These are phyloP conservation scores for Globisporangium parvum DNA, from an alignment of 352 stramenopile genomes.

Conservation along the genomic window DNA sequence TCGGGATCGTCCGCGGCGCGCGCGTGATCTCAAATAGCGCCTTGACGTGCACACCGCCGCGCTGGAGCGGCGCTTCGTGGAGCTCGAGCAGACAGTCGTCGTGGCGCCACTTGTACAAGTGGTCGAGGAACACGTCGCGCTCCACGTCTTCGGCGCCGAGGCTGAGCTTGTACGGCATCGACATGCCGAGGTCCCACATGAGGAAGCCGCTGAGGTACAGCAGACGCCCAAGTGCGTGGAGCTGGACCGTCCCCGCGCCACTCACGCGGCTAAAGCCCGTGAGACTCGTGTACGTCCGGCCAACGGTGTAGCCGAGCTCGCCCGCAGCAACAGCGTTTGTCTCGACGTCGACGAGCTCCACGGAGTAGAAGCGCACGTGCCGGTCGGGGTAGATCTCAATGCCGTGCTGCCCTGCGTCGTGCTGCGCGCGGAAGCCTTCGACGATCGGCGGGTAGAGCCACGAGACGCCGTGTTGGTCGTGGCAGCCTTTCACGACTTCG, in stretches of 20 bases:
- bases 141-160: constrained; percentile 67
- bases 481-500: constrained; percentile 85
- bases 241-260: constrained; percentile 79
- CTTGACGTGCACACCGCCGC: constrained; percentile 48
- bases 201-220: constrained; percentile 72
- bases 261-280: constrained; percentile 72
- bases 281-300: constrained; percentile 88
- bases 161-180: constrained; percentile 85
- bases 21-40: constrained; percentile 47
- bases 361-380: constrained; percentile 84
- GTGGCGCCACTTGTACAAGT: constrained; percentile 57
- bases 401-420: constrained; percentile 44
- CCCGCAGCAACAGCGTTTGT: constrained; percentile 80
- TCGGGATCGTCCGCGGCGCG: constrained; percentile 11
- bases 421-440: constrained; percentile 66
- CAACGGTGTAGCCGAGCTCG: constrained; percentile 92
- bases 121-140: constrained; percentile 62
- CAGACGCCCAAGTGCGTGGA: constrained; percentile 71
- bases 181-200: constrained; percentile 88
- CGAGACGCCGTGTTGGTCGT: constrained; percentile 88
- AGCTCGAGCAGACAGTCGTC: constrained; percentile 47
- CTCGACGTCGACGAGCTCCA: constrained; percentile 85
- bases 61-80: constrained; percentile 22
- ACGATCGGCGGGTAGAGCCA: constrained; percentile 93
- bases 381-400: constrained; percentile 50